Evolutionary conservation across 768 basidiomycete genomes (phyloP).

Genomic region (Agrocybe pediades): DNA sequence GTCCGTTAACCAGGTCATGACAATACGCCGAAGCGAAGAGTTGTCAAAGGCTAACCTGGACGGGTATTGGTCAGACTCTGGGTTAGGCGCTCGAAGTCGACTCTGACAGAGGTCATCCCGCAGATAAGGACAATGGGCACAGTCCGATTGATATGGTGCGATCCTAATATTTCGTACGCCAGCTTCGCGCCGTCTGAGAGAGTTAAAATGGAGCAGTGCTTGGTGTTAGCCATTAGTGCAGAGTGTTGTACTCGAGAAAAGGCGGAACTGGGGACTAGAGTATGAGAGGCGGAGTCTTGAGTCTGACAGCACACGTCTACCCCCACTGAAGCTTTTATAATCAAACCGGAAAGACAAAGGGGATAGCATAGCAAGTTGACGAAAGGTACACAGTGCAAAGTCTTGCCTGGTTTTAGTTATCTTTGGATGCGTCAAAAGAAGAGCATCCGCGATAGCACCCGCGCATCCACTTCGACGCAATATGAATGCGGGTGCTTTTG

Average conservation of each 20-base stretch:
- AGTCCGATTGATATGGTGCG: constrained; percentile 28
- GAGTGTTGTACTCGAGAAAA: background rate
- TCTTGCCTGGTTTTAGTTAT: background rate
- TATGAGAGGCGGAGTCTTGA: too few relatives aligned
- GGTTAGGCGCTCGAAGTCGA: constrained; percentile 41
- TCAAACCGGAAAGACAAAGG: background rate
- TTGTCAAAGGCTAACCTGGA: constrained; percentile 32
- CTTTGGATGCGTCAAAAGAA: constrained; percentile 3
- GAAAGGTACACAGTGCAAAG: background rate
- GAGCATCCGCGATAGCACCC: constrained; percentile 17
- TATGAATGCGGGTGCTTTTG: background rate
- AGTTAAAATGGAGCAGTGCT: constrained; percentile 19
- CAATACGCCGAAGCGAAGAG: background rate
- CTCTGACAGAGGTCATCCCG: constrained; percentile 39
- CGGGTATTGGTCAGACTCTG: constrained; percentile 33
- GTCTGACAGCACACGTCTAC: background rate
- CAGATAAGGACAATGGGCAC: constrained; percentile 43
- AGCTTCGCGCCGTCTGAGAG: constrained; percentile 45
- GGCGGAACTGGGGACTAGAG: background rate
- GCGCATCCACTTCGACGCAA: background rate
- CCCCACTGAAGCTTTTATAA: constrained; percentile 6
- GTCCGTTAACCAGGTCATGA: background rate
- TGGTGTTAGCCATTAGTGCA: constrained; percentile 15
- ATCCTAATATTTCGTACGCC: constrained; percentile 45
- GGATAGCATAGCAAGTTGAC: background rate